These are phyloP conservation scores for Hortaea werneckii DNA, from an alignment of 2,329 filamentous ascomycete genomes.

Conservation along the genomic window DNA sequence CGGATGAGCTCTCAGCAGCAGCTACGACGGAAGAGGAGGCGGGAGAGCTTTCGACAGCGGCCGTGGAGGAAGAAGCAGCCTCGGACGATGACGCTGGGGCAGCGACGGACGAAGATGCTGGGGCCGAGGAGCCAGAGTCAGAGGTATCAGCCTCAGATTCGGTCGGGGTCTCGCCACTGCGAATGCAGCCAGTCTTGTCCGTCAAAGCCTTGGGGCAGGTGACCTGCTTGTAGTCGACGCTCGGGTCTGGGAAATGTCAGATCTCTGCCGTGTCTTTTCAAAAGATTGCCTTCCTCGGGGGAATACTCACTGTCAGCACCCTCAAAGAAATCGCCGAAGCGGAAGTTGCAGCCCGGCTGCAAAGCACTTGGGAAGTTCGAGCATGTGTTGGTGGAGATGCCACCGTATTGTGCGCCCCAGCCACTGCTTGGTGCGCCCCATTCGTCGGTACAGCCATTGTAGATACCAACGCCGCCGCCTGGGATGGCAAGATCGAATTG, in stretches of 20 bases:
- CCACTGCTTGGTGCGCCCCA: slow-evolving; percentile 22
- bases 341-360: slow-evolving; percentile 51
- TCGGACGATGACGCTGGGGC: slow-evolving; percentile 4
- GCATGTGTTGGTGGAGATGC: slow-evolving; percentile 43
- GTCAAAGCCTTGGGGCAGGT: slow-evolving; percentile 44
- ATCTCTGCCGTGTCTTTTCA: no score
- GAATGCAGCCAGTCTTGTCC: slow-evolving; percentile 33
- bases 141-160: slow-evolving; percentile 3
- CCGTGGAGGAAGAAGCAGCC: slow-evolving; percentile 2
- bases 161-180: slow-evolving; percentile 15
- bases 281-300: no score
- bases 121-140: slow-evolving; percentile 2
- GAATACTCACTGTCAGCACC: slow-evolving; percentile 23
- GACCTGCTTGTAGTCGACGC: slow-evolving; percentile 46
- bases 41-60: not conserved
- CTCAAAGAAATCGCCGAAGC: slow-evolving; percentile 52
- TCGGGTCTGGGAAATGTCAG: slow-evolving; percentile 5
- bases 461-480: slow-evolving; percentile 48
- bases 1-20: slow-evolving; percentile 1
- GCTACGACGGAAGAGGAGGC: not conserved
- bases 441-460: slow-evolving; percentile 32
- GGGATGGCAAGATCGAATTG: slow-evolving; percentile 47
- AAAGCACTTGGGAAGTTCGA: slow-evolving; percentile 43
- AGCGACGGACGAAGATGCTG: slow-evolving; percentile 2
- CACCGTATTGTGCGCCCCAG: slow-evolving; percentile 41